These are phyloP conservation scores for Adansonia grandidieri DNA, from an alignment of 441 rosid species.

Conservation along the genomic window DNA sequence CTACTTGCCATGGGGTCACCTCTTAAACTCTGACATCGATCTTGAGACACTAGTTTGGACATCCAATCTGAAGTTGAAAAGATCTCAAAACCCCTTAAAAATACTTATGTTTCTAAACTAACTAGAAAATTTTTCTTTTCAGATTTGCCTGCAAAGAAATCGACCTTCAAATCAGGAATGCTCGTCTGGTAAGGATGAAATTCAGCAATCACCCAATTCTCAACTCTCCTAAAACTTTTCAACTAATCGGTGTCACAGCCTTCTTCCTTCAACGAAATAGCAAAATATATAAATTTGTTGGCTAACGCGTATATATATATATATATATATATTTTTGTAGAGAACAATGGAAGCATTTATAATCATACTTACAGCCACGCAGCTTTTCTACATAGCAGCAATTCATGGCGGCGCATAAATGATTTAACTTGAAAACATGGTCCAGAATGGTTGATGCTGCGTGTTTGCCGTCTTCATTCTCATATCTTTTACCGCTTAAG, in stretches of 20 bases:
- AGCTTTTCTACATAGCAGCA: constrained; percentile 77
- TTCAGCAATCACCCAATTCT: not conserved
- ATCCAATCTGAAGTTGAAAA: not conserved
- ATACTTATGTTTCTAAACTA: constrained; percentile 9
- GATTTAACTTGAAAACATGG: not conserved
- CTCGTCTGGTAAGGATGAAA: constrained; percentile 62
- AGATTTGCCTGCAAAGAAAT: constrained; percentile 93
- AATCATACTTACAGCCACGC: constrained; percentile 85
- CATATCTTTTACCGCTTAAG: not conserved
- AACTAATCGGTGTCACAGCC: not conserved
- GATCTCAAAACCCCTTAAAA: not conserved
- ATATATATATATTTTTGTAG: constrained; percentile 44
- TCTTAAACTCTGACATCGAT: not conserved
- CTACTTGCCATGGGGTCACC: constrained; percentile 90
- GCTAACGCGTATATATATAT: not conserved
- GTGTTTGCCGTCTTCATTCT: not conserved
- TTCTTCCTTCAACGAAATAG: not conserved
- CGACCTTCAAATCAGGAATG: constrained; percentile 68
- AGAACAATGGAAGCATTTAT: constrained; percentile 98
- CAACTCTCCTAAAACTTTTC: too few species aligned
- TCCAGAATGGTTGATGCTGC: not conserved
- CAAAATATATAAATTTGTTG: not conserved
- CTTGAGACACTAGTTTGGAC: not conserved
- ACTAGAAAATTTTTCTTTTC: constrained; percentile 24
- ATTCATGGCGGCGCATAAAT: constrained; percentile 52